Evolutionary conservation across 257 asterid species (phyloP).

Genomic region (Petunia axillaris): DNA sequence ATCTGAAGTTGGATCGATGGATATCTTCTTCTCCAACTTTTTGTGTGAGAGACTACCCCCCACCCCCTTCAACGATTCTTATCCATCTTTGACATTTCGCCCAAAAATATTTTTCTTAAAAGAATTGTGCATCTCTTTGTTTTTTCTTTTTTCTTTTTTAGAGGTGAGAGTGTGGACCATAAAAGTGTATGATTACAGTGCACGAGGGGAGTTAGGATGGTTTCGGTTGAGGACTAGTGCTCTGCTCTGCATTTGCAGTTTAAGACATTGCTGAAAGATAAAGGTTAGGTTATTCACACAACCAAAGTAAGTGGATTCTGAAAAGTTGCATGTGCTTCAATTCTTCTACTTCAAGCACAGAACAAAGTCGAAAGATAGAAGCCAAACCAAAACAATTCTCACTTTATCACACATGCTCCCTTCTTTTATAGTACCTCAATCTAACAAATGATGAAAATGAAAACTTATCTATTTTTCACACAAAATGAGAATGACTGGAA

Average conservation of each 20-base stretch:
- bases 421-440: neutral
- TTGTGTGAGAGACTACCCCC: neutral
- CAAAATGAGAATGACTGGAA: too few relatives aligned
- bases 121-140: neutral
- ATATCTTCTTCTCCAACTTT: slow-evolving; percentile 9
- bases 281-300: slow-evolving; percentile 35
- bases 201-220: slow-evolving; percentile 16
- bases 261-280: slow-evolving; percentile 34
- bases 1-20: neutral
- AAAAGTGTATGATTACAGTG: slow-evolving; percentile 27
- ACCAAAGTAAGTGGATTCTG: slow-evolving; percentile 37
- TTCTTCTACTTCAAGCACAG: neutral
- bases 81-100: neutral
- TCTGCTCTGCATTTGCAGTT: neutral
- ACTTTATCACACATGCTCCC: neutral
- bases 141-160: neutral
- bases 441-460: too few relatives aligned
- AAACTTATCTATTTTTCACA: too few relatives aligned
- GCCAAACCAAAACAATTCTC: neutral
- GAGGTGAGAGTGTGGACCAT: neutral
- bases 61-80: neutral
- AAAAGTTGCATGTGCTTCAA: slow-evolving; percentile 39
- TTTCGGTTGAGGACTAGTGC: neutral
- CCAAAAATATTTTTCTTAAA: neutral
- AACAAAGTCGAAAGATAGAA: too few relatives aligned